phyloP scores from a whole-genome alignment of 2,329 filamentous ascomycete species.

The Daldinia sp. region DNA sequence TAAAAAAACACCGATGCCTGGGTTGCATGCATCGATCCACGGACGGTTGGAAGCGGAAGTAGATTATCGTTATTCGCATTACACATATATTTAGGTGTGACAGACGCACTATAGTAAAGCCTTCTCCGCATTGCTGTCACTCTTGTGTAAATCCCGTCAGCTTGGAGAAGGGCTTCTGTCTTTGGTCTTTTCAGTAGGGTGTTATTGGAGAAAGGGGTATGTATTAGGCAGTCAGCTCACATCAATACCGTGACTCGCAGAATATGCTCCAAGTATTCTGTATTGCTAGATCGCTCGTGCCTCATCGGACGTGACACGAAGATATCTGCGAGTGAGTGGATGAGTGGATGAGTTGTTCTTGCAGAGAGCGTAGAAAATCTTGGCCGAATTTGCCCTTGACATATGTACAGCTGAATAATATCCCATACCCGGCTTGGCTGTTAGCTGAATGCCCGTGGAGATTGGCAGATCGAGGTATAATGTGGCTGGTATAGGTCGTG shows the following conservation, averaged over 20 bases:
- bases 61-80: conserved; percentile 4
- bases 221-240: conserved; percentile 1
- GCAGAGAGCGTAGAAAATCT: conserved; percentile 1
- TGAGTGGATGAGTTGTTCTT: conserved; percentile 7
- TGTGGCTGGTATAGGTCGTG: conserved; percentile 28
- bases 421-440: conserved; percentile 1
- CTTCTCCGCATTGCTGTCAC: not conserved
- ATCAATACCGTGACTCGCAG: not conserved
- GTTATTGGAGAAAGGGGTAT: conserved; percentile 5
- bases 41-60: conserved; percentile 5
- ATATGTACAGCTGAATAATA: conserved; percentile 1
- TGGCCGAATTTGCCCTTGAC: not conserved
- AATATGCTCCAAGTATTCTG: not conserved
- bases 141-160: conserved; percentile 7
- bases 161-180: not conserved
- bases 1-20: conserved; percentile 1
- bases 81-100: not conserved
- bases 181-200: conserved; percentile 5
- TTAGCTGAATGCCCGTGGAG: not conserved
- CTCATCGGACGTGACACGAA: not conserved
- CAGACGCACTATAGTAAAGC: not conserved
- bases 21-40: conserved; percentile 13
- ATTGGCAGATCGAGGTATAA: conserved; percentile 20
- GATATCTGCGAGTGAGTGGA: not conserved
- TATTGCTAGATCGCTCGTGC: not conserved